Evolutionary conservation across 139 green algal species (phyloP).

Genomic region (Tetradesmus lagerheimii): DNA sequence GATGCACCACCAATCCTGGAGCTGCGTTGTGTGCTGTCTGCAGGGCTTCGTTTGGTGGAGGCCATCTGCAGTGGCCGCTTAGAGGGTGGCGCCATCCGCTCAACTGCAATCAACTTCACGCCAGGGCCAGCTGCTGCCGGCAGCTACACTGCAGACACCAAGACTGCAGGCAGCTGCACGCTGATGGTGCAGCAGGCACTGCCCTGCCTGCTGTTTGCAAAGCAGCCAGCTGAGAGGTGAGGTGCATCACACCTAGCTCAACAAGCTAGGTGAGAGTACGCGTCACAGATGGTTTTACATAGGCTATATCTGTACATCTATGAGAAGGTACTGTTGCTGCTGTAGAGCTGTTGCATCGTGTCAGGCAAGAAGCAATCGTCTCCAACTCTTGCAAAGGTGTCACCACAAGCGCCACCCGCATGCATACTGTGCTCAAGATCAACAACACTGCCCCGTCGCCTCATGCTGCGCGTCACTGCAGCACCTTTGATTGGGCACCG

Average conservation of each 20-base stretch:
- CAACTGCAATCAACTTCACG: slow-evolving; percentile 57
- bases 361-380: too few species aligned
- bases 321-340: too few species aligned
- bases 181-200: slow-evolving; percentile 81
- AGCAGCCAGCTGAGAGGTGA: not conserved
- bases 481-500: too few species aligned
- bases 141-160: slow-evolving; percentile 68
- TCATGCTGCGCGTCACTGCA: too few species aligned
- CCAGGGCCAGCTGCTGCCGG: slow-evolving; percentile 54
- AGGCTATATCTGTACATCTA: not conserved
- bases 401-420: too few species aligned
- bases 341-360: too few species aligned
- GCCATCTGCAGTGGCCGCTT: slow-evolving; percentile 63
- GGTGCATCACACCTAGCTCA: not conserved
- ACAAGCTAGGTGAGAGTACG: not conserved
- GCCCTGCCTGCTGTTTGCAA: slow-evolving; percentile 62
- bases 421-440: too few species aligned
- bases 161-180: slow-evolving; percentile 83
- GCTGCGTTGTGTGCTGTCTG: not conserved
- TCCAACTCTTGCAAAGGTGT: too few species aligned
- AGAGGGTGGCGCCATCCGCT: slow-evolving; percentile 49
- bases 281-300: too few species aligned
- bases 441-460: too few species aligned
- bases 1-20: too few species aligned
- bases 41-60: slow-evolving; percentile 70